Evolutionary conservation across 305 asterid species (phyloP).

Genomic region (Fraxinus latifolia): DNA sequence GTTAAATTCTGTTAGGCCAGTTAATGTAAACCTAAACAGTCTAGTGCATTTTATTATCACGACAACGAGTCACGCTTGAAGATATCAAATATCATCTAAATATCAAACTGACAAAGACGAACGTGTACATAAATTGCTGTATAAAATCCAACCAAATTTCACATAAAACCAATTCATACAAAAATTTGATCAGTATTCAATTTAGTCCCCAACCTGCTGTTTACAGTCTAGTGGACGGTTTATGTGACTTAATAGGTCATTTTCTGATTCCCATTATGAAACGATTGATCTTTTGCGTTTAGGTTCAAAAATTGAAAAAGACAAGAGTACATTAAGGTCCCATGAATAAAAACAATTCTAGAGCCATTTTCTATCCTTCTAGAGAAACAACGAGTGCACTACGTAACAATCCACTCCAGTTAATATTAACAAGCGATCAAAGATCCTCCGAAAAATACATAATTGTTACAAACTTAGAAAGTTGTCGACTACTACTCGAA

Average conservation of each 20-base stretch:
- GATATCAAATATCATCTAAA: background rate
- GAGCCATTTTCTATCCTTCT: slow-evolving; percentile 1
- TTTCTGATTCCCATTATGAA: slow-evolving; percentile 19
- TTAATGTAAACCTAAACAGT: background rate
- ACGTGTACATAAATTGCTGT: background rate
- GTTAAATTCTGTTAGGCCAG: background rate
- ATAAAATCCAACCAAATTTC: background rate
- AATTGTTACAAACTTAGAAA: background rate
- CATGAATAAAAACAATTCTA: slow-evolving; percentile 21
- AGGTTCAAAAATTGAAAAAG: slow-evolving; percentile 9
- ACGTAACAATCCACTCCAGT: slow-evolving; percentile 9
- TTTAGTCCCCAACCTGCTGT: background rate
- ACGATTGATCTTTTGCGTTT: slow-evolving; percentile 9
- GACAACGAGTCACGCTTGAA: background rate
- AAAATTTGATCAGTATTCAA: background rate
- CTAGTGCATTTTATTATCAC: background rate
- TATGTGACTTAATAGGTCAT: background rate
- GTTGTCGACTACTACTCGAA: background rate
- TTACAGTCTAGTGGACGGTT: background rate
- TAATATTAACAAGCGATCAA: too few relatives aligned
- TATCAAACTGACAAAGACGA: background rate
- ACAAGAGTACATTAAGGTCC: slow-evolving; percentile 20
- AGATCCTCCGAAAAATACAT: too few relatives aligned
- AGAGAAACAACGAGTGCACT: slow-evolving; percentile 22
- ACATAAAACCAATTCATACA: background rate